Evolutionary conservation across 345 rosid species (phyloP).

Genomic region (Microcos paniculata): DNA sequence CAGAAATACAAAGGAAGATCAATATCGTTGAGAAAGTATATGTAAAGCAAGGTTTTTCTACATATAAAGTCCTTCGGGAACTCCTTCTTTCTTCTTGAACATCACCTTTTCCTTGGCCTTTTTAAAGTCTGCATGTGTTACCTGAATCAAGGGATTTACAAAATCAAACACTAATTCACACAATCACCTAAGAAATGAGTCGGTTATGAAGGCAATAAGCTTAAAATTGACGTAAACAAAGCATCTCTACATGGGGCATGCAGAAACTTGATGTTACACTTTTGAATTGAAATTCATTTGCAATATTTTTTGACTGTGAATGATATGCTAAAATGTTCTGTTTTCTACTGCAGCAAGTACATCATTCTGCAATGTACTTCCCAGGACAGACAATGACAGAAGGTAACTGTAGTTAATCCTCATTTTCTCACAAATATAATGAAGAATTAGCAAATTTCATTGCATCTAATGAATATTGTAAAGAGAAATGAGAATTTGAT

Average conservation of each 20-base stretch:
- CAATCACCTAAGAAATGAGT: slow-evolving; percentile 28
- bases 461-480: neutral
- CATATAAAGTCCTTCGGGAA: slow-evolving; percentile 98
- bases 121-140: slow-evolving; percentile 84
- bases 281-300: neutral
- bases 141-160: slow-evolving; percentile 39
- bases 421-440: neutral
- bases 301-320: neutral
- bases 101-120: slow-evolving; percentile 97
- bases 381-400: neutral
- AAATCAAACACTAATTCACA: too few species aligned
- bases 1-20: neutral
- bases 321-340: neutral
- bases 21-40: neutral
- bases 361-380: neutral
- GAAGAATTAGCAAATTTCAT: neutral
- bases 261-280: neutral
- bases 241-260: neutral
- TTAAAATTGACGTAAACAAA: neutral
- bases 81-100: slow-evolving; percentile 99
- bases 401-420: neutral
- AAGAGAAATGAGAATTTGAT: neutral
- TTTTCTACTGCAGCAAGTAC: neutral
- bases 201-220: neutral
- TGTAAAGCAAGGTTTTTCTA: slow-evolving; percentile 24